Percentiles rank a stretch among this genome's conserved stretches.
phyloP scores from a whole-genome alignment of 1,139 yeast genomes.

The Spencermartinsiella ligniputridi region DNA sequence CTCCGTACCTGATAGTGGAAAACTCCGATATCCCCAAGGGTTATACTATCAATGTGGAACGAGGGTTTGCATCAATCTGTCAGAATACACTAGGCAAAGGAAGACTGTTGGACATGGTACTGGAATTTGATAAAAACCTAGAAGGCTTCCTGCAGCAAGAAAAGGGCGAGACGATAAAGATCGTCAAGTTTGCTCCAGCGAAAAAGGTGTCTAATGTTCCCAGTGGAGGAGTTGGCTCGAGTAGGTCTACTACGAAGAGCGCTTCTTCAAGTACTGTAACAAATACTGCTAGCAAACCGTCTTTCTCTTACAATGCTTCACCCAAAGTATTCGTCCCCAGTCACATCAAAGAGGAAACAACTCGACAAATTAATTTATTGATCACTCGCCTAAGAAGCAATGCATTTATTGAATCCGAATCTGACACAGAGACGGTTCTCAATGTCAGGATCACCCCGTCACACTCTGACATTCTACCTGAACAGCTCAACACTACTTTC shows the following conservation, averaged over 20 bases:
- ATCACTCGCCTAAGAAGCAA: conserved; percentile 18
- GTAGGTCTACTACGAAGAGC: not conserved
- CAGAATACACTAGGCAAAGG: conserved; percentile 36
- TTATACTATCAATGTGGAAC: conserved; percentile 59
- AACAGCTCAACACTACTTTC: conserved; percentile 16
- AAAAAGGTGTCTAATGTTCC: not conserved
- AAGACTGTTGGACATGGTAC: conserved; percentile 47
- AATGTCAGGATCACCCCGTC: conserved; percentile 18
- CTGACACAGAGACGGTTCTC: conserved; percentile 14
- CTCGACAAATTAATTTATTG: conserved; percentile 21
- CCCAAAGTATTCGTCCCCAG: conserved; percentile 21
- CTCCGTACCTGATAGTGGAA: conserved; percentile 40
- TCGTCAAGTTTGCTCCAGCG: conserved; percentile 33
- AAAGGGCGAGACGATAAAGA: conserved; percentile 52
- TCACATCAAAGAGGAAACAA: conserved; percentile 18
- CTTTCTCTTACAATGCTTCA: not conserved
- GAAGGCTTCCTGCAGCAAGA: conserved; percentile 56
- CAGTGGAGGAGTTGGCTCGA: not conserved
- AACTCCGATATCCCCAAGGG: conserved; percentile 74
- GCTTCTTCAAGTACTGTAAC: not conserved
- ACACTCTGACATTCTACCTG: conserved; percentile 21
- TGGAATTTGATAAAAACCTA: conserved; percentile 53
- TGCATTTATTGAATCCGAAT: conserved; percentile 13
- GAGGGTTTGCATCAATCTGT: conserved; percentile 55
- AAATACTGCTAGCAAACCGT: not conserved